Evolutionary conservation across 345 rosid genomes (phyloP), one percentile per base, ranked within the genome.

Genomic region (Hevea brasiliensis): DNA sequence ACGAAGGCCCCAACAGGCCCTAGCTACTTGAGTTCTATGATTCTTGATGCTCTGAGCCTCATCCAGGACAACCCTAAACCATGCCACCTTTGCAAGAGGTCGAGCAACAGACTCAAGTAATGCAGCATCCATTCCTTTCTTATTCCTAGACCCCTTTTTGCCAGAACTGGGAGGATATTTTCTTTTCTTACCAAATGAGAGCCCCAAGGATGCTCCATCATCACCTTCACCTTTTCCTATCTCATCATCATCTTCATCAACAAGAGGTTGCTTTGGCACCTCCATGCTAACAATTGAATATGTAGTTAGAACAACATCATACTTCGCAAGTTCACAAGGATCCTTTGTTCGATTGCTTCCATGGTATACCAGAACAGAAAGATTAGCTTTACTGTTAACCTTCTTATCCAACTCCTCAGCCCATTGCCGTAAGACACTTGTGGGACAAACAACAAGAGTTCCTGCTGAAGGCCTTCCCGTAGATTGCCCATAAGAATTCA

Each of bases 31-130:
- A 74, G 99, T 95, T 82, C 85, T 89, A 85, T 87, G 86, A 84
- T 95, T 92, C 85, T 95, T 95, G 71, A 95, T 95, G 80, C 98
- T 90, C 81, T 95, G 99, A 27, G 99, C 99, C 85, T 95, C 99
- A 74, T 95, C 99, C 71, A 95, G 79, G 69, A 95, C 96, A 74
- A 95, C 90, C 81, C 98, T 88, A 81, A 95, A 95, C 99, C 99
- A 95, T 27, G 83, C 85, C 35, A 95, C 98, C 85, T 87, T 95
- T 13, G 98, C 91, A 75, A 95, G 91, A 72, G 99, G 97, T 60
- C 97, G 89, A 68, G 94, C 74, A 74, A 66, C 65, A 73, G 87
- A 81, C 75, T 89, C 94, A 73, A 63, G 83, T 53, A 74, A 66
- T 60, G 45, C 71, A 74, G 76, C 81, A 50, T 83, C 88, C 61